A percentile compares a stretch with the other conserved stretches of the same genome.
phyloP scores from a whole-genome alignment of 352 stramenopile species.

The Peronospora belbahrii region DNA sequence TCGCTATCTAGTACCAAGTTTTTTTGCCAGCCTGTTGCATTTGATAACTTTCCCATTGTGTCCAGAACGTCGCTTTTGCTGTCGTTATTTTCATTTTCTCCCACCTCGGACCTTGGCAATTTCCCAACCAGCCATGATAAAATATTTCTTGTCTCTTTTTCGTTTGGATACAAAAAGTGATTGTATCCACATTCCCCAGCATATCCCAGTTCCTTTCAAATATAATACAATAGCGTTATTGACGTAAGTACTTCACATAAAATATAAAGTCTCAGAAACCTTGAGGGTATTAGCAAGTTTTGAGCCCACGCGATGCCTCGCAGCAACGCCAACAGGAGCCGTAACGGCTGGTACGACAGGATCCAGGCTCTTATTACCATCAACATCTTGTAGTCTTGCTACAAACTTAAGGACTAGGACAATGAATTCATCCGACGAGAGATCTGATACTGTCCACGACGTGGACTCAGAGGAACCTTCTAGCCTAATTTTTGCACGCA shows the following conservation, averaged over 20 bases:
- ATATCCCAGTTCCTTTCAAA: constrained; percentile 62
- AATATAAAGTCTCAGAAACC: constrained; percentile 22
- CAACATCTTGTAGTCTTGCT: constrained; percentile 22
- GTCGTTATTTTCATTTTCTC: constrained; percentile 22
- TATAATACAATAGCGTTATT: neutral
- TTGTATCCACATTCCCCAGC: constrained; percentile 83
- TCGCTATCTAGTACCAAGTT: constrained; percentile 6
- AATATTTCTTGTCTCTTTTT: constrained; percentile 73
- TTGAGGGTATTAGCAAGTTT: constrained; percentile 70
- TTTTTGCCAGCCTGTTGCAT: neutral
- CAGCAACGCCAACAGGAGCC: constrained; percentile 49
- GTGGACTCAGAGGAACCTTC: neutral
- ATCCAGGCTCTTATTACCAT: constrained; percentile 21
- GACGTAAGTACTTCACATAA: too few species aligned
- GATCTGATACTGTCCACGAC: constrained; percentile 19
- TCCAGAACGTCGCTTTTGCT: constrained; percentile 5
- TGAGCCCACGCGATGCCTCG: constrained; percentile 65
- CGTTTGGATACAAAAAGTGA: constrained; percentile 82
- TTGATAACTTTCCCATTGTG: neutral
- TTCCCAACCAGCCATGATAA: constrained; percentile 79
- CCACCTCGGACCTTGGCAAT: constrained; percentile 33
- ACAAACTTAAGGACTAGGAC: constrained; percentile 42
- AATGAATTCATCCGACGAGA: constrained; percentile 42
- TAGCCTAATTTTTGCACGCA: constrained; percentile 8
- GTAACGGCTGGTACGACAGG: constrained; percentile 13